Conservation (phyloP, 805 yeast genomes). For the Yamadazyma sp. region DNA sequence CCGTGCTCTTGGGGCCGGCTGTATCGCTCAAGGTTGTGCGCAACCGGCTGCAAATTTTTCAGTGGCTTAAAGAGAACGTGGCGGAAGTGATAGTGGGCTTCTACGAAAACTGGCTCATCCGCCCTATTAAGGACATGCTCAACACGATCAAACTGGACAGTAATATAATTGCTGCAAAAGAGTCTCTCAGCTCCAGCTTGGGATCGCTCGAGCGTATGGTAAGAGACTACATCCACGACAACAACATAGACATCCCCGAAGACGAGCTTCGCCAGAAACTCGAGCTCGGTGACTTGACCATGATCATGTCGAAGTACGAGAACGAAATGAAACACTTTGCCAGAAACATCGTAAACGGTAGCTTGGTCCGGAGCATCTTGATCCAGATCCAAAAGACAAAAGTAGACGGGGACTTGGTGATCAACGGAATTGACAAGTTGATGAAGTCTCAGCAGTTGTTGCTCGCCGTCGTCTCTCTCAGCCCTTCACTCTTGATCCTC, state of each 20-base stretch:
- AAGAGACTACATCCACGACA: conserved; percentile 51
- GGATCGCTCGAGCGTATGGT: conserved; percentile 87
- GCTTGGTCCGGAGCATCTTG: conserved; percentile 69
- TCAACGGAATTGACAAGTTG: conserved; percentile 86
- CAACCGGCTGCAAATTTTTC: conserved; percentile 51
- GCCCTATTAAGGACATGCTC: conserved; percentile 70
- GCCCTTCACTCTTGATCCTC: conserved; percentile 69
- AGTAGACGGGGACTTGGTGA: conserved; percentile 90
- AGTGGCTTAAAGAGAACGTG: conserved; percentile 59
- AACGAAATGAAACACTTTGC: conserved; percentile 69
- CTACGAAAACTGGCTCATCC: conserved; percentile 78
- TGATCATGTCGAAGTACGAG: conserved; percentile 81
- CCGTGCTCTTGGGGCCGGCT: conserved; percentile 54
- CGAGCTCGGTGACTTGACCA: conserved; percentile 72
- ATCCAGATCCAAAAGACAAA: conserved; percentile 95
- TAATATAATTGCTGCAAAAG: conserved; percentile 67
- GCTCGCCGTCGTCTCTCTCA: conserved; percentile 87
- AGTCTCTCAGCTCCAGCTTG: conserved; percentile 74
- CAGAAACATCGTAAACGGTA: conserved; percentile 62
- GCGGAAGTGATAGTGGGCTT: conserved; percentile 67
- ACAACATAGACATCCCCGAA: conserved; percentile 8
- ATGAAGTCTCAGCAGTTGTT: conserved; percentile 89
- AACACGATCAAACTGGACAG: conserved; percentile 80
- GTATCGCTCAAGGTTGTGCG: conserved; percentile 43
- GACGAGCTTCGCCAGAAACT: conserved; percentile 48